Conservation (phyloP, 768 basidiomycete genomes). For the Collybia mongolica region DNA sequence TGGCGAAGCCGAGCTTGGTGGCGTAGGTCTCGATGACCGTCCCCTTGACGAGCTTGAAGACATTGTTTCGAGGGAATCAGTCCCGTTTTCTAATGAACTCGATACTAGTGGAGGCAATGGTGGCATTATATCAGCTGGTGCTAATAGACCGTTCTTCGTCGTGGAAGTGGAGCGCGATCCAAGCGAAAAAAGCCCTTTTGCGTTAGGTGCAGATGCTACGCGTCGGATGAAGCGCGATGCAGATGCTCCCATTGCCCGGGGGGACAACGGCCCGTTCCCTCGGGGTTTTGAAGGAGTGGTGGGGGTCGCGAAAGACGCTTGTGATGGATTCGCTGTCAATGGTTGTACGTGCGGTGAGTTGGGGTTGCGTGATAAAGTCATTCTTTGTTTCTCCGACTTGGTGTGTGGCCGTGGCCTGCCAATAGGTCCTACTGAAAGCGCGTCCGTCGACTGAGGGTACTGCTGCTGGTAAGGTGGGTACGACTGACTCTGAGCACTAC, state of each 20-base stretch:
- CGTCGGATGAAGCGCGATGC: constrained; percentile 91
- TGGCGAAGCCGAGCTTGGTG: constrained; percentile 33
- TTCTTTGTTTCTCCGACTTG: constrained; percentile 46
- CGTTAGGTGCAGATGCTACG: constrained; percentile 95
- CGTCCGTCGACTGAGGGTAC: constrained; percentile 37
- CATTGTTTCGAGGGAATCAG: constrained; percentile 73
- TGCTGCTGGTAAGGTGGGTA: constrained; percentile 26
- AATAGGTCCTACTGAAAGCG: constrained; percentile 32
- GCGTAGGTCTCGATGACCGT: constrained; percentile 41
- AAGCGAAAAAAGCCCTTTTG: constrained; percentile 82
- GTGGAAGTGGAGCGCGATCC: constrained; percentile 56
- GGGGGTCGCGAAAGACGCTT: constrained; percentile 42
- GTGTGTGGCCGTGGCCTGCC: constrained; percentile 35
- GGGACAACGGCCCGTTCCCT: constrained; percentile 55
- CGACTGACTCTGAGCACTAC: constrained; percentile 23
- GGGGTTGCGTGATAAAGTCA: constrained; percentile 22
- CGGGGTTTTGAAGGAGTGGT: constrained; percentile 44
- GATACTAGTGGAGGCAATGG: constrained; percentile 50
- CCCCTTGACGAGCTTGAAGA: constrained; percentile 75
- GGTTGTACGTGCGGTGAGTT: constrained; percentile 29
- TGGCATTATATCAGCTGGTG: constrained; percentile 63
- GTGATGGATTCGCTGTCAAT: constrained; percentile 45
- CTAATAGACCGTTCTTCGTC: constrained; percentile 76
- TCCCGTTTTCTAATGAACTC: constrained; percentile 55
- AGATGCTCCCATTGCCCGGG: constrained; percentile 67